These are phyloP conservation scores for Bruguiera hainesii DNA, from an alignment of 441 rosid species.

Conservation along the genomic window DNA sequence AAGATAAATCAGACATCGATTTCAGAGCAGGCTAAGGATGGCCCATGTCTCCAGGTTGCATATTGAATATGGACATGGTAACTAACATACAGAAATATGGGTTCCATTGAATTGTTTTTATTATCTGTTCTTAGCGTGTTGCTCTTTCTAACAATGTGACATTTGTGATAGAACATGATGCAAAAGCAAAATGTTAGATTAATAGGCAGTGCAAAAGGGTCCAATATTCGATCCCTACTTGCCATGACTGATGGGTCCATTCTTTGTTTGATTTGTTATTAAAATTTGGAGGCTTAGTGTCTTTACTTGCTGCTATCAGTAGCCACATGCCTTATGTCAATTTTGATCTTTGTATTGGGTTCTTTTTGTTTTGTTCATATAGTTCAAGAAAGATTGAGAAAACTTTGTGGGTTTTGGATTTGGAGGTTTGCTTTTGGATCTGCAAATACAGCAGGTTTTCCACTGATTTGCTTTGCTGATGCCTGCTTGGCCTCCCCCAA, in stretches of 20 bases:
- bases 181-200: slow-evolving; percentile 6
- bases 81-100: slow-evolving; percentile 5
- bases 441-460: not conserved
- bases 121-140: not conserved
- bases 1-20: slow-evolving; percentile 1
- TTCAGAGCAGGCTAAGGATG: not conserved
- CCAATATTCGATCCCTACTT: slow-evolving; percentile 27
- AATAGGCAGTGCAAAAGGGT: not conserved
- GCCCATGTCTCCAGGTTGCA: slow-evolving; percentile 2
- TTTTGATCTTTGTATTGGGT: slow-evolving; percentile 21
- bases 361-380: slow-evolving; percentile 17
- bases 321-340: slow-evolving; percentile 23
- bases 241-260: slow-evolving; percentile 18
- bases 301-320: slow-evolving; percentile 10
- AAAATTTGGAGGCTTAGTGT: slow-evolving; percentile 10
- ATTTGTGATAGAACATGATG: not conserved
- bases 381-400: slow-evolving; percentile 9
- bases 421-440: slow-evolving; percentile 21
- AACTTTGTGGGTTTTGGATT: slow-evolving; percentile 14
- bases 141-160: not conserved
- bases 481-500: slow-evolving; percentile 10
- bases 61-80: slow-evolving; percentile 6
- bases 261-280: slow-evolving; percentile 20
- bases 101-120: slow-evolving; percentile 1
- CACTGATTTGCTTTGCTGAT: slow-evolving; percentile 2